Base-by-base conservation (phyloP, 2,329 filamentous ascomycete species). In the Zasmidium cellare region DNA sequence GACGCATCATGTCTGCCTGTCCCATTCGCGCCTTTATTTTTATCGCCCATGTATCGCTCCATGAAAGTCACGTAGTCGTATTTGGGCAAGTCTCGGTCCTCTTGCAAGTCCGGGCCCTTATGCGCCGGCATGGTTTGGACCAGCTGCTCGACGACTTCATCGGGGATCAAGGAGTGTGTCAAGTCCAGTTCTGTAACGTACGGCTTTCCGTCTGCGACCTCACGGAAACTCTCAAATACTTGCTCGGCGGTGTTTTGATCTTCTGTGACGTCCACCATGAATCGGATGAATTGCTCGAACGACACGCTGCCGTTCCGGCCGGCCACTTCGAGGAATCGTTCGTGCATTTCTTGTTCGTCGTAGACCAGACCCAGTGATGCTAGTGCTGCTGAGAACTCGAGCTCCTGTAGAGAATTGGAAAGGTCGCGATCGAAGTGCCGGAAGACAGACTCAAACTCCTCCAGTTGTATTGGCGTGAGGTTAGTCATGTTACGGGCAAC, bases 251-350 rank as follows among this genome's bases (percentile, higher is more conserved):
- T 97, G 74, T 99, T 97, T 77, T 99, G 94, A 72, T 99, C 94
- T 76, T 99, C 94, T 12, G 94, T 99, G 51, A 97, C 94, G 67
- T 96, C 91, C 49, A 99, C 94, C 94, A 99, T 99, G 82, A 99
- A 99, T 41, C 91, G 87, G 73, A 99, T 99, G 72, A 99, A 99
- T 76, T 97, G 93, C 78, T 99, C 94, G 72, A 99, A 99, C 3
- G 90, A 94, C 52, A 99, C 94, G 48, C 57, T 67, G 64, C 89
- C 85, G 74, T 87, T 89, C 64, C 80, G 84, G 35, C 86, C 91
- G 22, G 70, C 68, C n/a, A 92, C 96, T 54, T 93, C 89, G 51
- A 89, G 71, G 76, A 97, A 99, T 67, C 93, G 93, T 53, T 93
- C 88, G 74, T 97, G 93, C 94, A 97, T 99, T 79, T 99, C 94